These are phyloP conservation scores for Boletus bicolor DNA, from an alignment of 768 basidiomycete genomes.

Conservation along the genomic window DNA sequence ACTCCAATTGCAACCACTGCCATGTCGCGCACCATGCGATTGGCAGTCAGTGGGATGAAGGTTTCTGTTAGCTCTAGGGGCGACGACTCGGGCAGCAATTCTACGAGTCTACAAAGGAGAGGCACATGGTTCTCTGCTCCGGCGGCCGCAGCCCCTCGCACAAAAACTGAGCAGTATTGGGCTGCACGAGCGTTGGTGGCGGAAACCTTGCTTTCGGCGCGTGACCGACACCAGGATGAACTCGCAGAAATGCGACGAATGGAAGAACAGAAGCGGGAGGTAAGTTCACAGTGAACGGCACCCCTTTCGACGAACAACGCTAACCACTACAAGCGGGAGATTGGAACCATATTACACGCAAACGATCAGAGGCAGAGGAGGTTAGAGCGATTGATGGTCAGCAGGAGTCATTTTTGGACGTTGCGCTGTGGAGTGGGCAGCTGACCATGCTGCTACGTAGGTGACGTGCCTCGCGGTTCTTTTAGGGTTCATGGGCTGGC, in stretches of 20 bases:
- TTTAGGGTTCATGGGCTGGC: constrained; percentile 20
- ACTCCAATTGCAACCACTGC: not conserved
- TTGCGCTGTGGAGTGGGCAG: constrained; percentile 7
- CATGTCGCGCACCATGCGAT: constrained; percentile 32
- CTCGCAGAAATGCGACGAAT: constrained; percentile 38
- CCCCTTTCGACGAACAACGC: not conserved
- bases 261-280: constrained; percentile 48
- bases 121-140: constrained; percentile 22
- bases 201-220: constrained; percentile 55
- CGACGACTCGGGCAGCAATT: not conserved
- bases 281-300: constrained; percentile 25
- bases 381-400: constrained; percentile 53
- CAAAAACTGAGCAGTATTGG: constrained; percentile 58
- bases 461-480: constrained; percentile 22
- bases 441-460: constrained; percentile 14
- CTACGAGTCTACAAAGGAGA: constrained; percentile 7
- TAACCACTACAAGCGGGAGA: constrained; percentile 40
- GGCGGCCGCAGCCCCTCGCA: constrained; percentile 22
- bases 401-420: constrained; percentile 16
- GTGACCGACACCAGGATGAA: constrained; percentile 48
- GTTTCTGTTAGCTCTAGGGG: not conserved
- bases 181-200: constrained; percentile 62
- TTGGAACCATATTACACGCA: constrained; percentile 35
- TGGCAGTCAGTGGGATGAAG: constrained; percentile 19
- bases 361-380: constrained; percentile 47